These are phyloP conservation scores for Phytophthora melonis DNA, from an alignment of 352 stramenopile species.

Conservation along the genomic window DNA sequence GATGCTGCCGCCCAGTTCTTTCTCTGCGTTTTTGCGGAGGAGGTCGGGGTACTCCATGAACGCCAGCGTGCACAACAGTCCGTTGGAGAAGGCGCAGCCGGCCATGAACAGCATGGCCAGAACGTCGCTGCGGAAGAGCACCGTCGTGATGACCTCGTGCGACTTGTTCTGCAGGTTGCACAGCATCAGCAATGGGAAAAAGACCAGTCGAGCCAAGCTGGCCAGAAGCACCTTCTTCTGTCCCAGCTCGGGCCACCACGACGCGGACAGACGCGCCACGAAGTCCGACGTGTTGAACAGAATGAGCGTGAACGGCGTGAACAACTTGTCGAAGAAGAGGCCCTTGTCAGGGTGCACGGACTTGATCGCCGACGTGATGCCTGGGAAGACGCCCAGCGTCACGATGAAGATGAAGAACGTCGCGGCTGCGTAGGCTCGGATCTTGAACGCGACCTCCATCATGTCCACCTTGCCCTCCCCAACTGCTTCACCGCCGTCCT, in stretches of 20 bases:
- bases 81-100: conserved; percentile 74
- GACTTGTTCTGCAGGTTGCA: conserved; percentile 83
- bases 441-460: conserved; percentile 63
- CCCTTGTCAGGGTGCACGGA: conserved; percentile 56
- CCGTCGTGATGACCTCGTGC: conserved; percentile 66
- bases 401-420: conserved; percentile 85
- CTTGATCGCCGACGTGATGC: conserved; percentile 76
- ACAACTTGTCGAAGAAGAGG: conserved; percentile 69
- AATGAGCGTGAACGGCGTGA: conserved; percentile 81
- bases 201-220: conserved; percentile 55
- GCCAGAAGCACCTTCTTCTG: conserved; percentile 50
- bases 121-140: conserved; percentile 82
- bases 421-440: conserved; percentile 63
- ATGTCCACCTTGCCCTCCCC: conserved; percentile 48
- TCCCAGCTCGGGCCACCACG: conserved; percentile 40
- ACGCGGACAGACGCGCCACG: conserved; percentile 64
- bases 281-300: conserved; percentile 85
- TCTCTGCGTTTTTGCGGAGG: conserved; percentile 64
- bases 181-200: conserved; percentile 78
- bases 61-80: conserved; percentile 71
- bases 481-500: neutral
- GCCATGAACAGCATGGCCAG: conserved; percentile 67
- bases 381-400: conserved; percentile 80
- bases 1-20: conserved; percentile 77
- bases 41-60: conserved; percentile 83